Conservation (phyloP, 805 yeast genomes). For the Isabelozyma gotoi region DNA sequence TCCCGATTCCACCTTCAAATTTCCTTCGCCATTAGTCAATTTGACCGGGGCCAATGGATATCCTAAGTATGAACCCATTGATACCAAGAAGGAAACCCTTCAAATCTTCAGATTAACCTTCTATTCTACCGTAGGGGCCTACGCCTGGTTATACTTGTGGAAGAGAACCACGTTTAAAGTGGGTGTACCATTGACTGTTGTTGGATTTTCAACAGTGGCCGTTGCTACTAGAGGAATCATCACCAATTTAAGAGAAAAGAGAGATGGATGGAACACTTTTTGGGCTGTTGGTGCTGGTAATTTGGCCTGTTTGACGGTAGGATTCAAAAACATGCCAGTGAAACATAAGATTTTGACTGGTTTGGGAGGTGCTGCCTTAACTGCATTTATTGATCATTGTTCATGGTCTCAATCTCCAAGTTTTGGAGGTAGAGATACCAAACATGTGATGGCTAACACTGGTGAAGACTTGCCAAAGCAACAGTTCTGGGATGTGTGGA, state of each 20-base stretch:
- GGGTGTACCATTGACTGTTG: conserved; percentile 38
- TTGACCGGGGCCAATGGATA: conserved; percentile 38
- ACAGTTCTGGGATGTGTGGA: conserved; percentile 77
- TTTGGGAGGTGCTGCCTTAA: conserved; percentile 36
- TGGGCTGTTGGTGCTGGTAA: conserved; percentile 61
- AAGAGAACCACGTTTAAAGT: conserved; percentile 42
- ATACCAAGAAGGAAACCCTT: conserved; percentile 51
- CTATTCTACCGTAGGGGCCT: conserved; percentile 50
- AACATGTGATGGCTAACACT: conserved; percentile 39
- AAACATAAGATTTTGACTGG: conserved; percentile 43
- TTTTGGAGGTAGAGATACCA: conserved; percentile 37
- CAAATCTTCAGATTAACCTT: conserved; percentile 46
- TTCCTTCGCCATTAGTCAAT: conserved; percentile 43
- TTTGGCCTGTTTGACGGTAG: conserved; percentile 44
- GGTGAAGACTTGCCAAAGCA: conserved; percentile 31
- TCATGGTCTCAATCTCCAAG: conserved; percentile 42
- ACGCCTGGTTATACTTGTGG: conserved; percentile 46
- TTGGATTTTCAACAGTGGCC: conserved; percentile 50
- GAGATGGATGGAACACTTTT: conserved; percentile 62
- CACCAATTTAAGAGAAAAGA: conserved; percentile 61
- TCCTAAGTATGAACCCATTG: conserved; percentile 53
- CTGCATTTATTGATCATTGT: conserved; percentile 38
- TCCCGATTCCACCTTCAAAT: conserved; percentile 41
- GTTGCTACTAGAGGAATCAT: conserved; percentile 48
- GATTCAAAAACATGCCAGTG: conserved; percentile 40